Evolutionary conservation across 163 green algal genomes (phyloP), one percentile per base, ranked within the genome.

Genomic region (Scenedesmus sp.): DNA sequence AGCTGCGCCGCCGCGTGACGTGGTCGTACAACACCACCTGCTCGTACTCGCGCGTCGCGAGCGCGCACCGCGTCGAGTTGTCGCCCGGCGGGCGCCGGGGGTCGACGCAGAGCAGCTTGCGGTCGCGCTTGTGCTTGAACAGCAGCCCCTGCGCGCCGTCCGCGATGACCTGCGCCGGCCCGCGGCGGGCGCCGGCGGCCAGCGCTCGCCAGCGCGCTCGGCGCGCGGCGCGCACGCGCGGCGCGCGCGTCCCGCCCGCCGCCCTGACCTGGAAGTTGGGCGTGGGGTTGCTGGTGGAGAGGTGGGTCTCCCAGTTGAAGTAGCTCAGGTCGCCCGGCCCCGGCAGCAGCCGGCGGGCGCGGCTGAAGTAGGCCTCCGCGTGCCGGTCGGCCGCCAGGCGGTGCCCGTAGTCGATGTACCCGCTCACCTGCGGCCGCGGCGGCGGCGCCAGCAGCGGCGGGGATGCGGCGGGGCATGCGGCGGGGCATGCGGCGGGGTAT

Each of bases 241-340:
- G n/a, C n/a, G n/a, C n/a, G n/a, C n/a, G n/a, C n/a, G n/a, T n/a
- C n/a, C n/a, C n/a, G n/a, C n/a, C n/a, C n/a, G n/a, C n/a, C 20
- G 26, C 7, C 10, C 78, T 29, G 54, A 91, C 90, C 85, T 97
- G 92, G 60, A 97, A 97, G 69, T 95, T 96, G 42, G 88, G 81
- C 5, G 89, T 97, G n/a, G 91, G 84, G 82, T 93, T 94, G 34
- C 84, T 91, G 9, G 87, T 94, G 28, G 86, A 89, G 58, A 92
- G 92, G 67, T 97, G 92, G 13, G 92, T 96, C 73, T 96, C 90
- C 94, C 94, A 98, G 87, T 98, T 98, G 87, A 96, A 96, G 76
- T 93, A 97, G 42, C 81, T 92, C 6, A 98, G 85, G 86, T 98
- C 94, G 11, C 78, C 90, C 26, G 93, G 81, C 39, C 89, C 89